Percentiles rank a stretch among this genome's conserved stretches.
phyloP scores from a whole-genome alignment of 108 stramenopile genomes.

The Skeletonema potamos region DNA sequence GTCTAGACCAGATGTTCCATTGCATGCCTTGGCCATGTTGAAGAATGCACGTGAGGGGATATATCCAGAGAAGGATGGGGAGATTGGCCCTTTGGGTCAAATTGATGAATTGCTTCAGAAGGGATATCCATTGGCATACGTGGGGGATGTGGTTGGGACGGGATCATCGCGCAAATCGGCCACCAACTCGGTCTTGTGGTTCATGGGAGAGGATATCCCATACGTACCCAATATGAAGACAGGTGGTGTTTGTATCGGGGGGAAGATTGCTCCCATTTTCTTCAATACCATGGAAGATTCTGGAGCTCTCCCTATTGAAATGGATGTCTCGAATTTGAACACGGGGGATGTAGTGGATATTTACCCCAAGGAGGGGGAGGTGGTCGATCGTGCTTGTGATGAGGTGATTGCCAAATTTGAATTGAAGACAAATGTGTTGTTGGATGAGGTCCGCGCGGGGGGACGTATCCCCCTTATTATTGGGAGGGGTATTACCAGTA shows the following conservation, averaged over 20 bases:
- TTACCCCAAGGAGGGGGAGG: conserved; percentile 82
- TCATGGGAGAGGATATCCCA: conserved; percentile 94
- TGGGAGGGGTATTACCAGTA: conserved; percentile 88
- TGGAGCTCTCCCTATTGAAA: conserved; percentile 94
- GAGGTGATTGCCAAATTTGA: conserved; percentile 83
- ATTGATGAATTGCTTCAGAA: conserved; percentile 79
- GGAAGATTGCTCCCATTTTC: conserved; percentile 97
- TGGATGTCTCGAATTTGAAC: conserved; percentile 82
- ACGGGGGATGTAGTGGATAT: conserved; percentile 96
- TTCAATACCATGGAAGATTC: conserved; percentile 98
- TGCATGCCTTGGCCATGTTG: conserved; percentile 95
- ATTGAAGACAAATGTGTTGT: conserved; percentile 88
- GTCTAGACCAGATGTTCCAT: conserved; percentile 94
- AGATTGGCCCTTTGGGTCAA: conserved; percentile 81
- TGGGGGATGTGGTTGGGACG: conserved; percentile 97
- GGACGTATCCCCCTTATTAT: conserved; percentile 96
- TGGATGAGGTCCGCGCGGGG: conserved; percentile 95
- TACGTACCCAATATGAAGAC: conserved; percentile 89
- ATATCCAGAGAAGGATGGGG: conserved; percentile 74
- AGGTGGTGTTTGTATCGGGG: conserved; percentile 92
- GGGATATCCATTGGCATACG: conserved; percentile 91
- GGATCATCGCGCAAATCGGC: conserved; percentile 92
- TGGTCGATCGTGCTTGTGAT: conserved; percentile 54
- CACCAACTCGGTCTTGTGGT: conserved; percentile 95
- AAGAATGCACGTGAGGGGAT: conserved; percentile 95